Evolutionary conservation across 345 rosid species (phyloP).

Genomic region (Gossypium arboreum): DNA sequence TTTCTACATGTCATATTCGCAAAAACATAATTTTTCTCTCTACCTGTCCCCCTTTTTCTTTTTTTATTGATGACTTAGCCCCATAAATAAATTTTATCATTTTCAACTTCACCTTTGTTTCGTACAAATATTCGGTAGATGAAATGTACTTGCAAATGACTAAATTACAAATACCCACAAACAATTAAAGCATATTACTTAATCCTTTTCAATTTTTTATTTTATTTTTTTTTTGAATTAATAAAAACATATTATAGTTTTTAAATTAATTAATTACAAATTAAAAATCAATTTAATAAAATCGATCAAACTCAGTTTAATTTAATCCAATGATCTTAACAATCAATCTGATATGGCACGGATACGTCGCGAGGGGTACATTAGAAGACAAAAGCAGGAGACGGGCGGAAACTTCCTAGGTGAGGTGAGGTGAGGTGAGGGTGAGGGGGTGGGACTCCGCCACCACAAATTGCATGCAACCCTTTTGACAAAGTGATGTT

Average conservation of each 20-base stretch:
- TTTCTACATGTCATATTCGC: background rate
- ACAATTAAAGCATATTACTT: background rate
- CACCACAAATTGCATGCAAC: background rate
- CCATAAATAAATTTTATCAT: background rate
- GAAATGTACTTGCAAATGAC: background rate
- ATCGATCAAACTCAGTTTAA: no score
- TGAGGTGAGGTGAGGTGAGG: background rate
- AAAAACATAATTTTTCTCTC: background rate
- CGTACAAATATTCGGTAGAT: background rate
- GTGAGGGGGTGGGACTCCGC: background rate
- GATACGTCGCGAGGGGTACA: background rate
- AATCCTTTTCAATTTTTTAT: no score
- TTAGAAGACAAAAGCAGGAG: background rate
- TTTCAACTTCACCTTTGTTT: background rate
- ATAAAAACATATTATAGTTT: no score
- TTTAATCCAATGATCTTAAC: no score
- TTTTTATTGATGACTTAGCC: background rate
- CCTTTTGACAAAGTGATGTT: background rate
- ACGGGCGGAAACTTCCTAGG: conserved; percentile 6
- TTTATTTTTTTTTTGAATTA: no score
- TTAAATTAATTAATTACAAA: no score
- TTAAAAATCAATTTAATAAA: no score
- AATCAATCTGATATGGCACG: no score
- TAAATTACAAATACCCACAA: background rate
- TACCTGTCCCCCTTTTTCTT: background rate